Base-by-base conservation (phyloP, 306 rosid genomes). In the Prunus armeniaca region DNA sequence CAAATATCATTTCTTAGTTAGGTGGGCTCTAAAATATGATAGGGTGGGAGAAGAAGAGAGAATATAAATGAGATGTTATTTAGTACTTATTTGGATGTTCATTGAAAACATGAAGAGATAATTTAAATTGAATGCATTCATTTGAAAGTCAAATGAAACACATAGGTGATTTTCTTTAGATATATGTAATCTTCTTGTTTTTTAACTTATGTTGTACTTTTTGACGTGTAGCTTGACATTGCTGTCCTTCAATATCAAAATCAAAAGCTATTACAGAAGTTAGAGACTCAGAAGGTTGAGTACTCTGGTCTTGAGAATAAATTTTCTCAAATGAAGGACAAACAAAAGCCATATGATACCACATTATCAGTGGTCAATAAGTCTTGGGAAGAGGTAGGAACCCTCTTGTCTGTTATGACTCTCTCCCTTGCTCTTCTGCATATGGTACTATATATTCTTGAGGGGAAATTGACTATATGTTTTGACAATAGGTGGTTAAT, bases 281-380 rank as follows among this genome's bases (percentile, higher is more conserved):
- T 96, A 77, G 99, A 96, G 85, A 79, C 92, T 65, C 99, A 96
- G 83, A 96, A 90, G 85, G 71, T 91, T 72, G 99, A 96, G 78
- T 60, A 83, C 80, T 76, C 77, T 71, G 82, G 88, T 58, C 88
- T 92, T 74, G 89, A 89, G 78, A 86, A 79, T 78, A 93, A 87
- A 73, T 71, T 83, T 77, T 84, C 82, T 76, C 96, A 84, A 46
- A 81, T 91, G 77, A 85, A 86, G 87, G 88, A 78, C 76, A 84
- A 83, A 80, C 98, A 96, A 69, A 86, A 80, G 74, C 90, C 98
- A 25, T 78, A 86, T 84, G 93, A 82, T 78, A 78, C 90, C 51
- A 82, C 88, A 57, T 77, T 89, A 79, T 47, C 81, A 1, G 92
- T 85, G 73, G 97, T 88, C 78, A 87, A 85, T 83, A 92, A 84